Conservation (phyloP, 2,329 filamentous ascomycete genomes). For the Diaporthe australafricana region DNA sequence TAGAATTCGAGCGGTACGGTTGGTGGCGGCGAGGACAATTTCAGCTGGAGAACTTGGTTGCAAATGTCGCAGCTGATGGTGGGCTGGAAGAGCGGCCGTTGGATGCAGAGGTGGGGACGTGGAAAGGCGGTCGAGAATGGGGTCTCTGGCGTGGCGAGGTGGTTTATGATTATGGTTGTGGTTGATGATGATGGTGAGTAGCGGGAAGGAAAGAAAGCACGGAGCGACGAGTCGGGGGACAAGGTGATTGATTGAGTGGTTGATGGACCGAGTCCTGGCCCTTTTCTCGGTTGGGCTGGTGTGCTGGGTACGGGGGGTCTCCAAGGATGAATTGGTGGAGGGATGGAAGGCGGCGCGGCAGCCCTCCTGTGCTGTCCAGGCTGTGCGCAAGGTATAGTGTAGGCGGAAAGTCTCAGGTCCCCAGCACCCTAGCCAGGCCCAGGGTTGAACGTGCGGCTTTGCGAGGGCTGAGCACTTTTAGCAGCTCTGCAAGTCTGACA, state of each 20-base stretch:
- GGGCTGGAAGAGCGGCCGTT: slow-evolving; percentile 15
- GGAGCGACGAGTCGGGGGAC: slow-evolving; percentile 20
- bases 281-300: slow-evolving; percentile 29
- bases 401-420: slow-evolving; percentile 14
- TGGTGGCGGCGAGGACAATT: slow-evolving; percentile 22
- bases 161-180: background rate
- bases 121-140: slow-evolving; percentile 25
- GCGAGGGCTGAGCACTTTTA: slow-evolving; percentile 23
- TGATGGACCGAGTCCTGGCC: slow-evolving; percentile 13
- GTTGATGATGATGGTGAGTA: slow-evolving; percentile 11
- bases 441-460: slow-evolving; percentile 6
- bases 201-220: slow-evolving; percentile 32
- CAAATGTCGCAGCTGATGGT: slow-evolving; percentile 28
- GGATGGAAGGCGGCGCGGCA: background rate
- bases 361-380: too few species aligned
- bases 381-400: too few species aligned
- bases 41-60: slow-evolving; percentile 30
- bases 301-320: background rate
- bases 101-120: slow-evolving; percentile 30
- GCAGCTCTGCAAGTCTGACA: slow-evolving; percentile 6
- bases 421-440: background rate
- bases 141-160: background rate
- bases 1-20: slow-evolving; percentile 3
- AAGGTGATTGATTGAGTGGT: slow-evolving; percentile 6
- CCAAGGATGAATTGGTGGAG: slow-evolving; percentile 21